phyloP scores from a whole-genome alignment of 306 rosid species.

The Rosa lucieae region DNA sequence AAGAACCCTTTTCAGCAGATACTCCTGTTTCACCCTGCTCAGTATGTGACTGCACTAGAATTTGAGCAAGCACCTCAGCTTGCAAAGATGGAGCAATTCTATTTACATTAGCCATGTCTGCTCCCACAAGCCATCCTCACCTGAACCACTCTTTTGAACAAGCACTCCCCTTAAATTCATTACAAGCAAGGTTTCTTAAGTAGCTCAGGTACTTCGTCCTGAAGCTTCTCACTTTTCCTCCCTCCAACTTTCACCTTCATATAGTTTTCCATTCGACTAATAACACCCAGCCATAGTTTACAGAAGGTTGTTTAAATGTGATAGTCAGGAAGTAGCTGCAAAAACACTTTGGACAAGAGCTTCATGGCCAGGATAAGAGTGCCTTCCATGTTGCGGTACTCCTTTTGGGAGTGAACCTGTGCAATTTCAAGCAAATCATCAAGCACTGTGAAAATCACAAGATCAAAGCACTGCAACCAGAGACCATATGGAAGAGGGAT shows the following conservation, averaged over 20 bases:
- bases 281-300: slow-evolving; percentile 91
- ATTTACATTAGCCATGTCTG: slow-evolving; percentile 88
- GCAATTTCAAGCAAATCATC: slow-evolving; percentile 95
- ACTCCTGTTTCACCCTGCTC: slow-evolving; percentile 48
- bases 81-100: slow-evolving; percentile 82
- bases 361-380: slow-evolving; percentile 83
- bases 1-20: slow-evolving; percentile 42
- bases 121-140: slow-evolving; percentile 95
- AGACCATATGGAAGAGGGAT: slow-evolving; percentile 54
- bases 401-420: slow-evolving; percentile 82
- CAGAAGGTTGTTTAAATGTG: slow-evolving; percentile 70
- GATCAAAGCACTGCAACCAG: slow-evolving; percentile 89
- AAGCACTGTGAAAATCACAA: slow-evolving; percentile 90
- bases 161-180: slow-evolving; percentile 83
- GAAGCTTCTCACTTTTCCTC: slow-evolving; percentile 83
- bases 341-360: slow-evolving; percentile 82
- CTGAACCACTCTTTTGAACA: slow-evolving; percentile 66
- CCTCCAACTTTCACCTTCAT: slow-evolving; percentile 78
- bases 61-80: slow-evolving; percentile 78
- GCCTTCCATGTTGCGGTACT: slow-evolving; percentile 95
- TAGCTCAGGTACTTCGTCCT: slow-evolving; percentile 81
- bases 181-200: slow-evolving; percentile 80
- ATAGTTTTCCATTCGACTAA: slow-evolving; percentile 85
- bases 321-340: slow-evolving; percentile 69
- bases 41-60: slow-evolving; percentile 45